Conservation (phyloP, 2,329 filamentous ascomycete species). For the Colletotrichum lini region DNA sequence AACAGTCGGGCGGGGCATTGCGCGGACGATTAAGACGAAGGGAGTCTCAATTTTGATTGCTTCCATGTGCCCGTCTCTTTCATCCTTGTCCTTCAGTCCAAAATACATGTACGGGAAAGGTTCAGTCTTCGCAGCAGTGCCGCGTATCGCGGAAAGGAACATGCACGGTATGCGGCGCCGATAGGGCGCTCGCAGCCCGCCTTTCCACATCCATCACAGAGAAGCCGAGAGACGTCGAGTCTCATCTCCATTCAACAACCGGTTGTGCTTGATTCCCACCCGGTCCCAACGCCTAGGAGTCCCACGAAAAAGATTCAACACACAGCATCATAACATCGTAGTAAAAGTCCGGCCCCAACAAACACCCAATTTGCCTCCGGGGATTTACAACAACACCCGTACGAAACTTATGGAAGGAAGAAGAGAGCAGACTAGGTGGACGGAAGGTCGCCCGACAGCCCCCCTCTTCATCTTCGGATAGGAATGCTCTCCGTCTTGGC, state of each 20-base stretch:
- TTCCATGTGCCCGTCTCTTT: constrained; percentile 13
- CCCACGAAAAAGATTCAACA: constrained; percentile 39
- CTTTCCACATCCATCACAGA: constrained; percentile 12
- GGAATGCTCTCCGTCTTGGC: constrained; percentile 67
- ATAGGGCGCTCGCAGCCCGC: background rate
- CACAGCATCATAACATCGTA: constrained; percentile 42
- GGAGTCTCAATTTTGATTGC: constrained; percentile 24
- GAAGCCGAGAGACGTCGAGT: constrained; percentile 21
- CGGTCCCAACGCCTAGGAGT: constrained; percentile 36
- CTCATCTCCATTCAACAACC: constrained; percentile 30
- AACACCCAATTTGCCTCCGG: constrained; percentile 37
- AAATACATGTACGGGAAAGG: constrained; percentile 33
- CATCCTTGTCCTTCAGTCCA: constrained; percentile 21
- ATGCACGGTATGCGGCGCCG: constrained; percentile 10
- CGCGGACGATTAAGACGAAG: constrained; percentile 6
- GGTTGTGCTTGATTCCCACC: constrained; percentile 36
- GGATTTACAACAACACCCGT: constrained; percentile 26
- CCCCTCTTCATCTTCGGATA: constrained; percentile 69
- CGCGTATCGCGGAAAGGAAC: constrained; percentile 11
- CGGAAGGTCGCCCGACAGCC: background rate
- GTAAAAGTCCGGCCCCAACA: constrained; percentile 32
- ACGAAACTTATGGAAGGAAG: constrained; percentile 33
- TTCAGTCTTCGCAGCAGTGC: constrained; percentile 28
- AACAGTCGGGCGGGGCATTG: background rate
- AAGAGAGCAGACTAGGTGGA: constrained; percentile 28